A percentile compares a stretch with the other conserved stretches of the same genome.
Conservation (phyloP, 2,329 filamentous ascomycete species). For the Graphilbum sp. region DNA sequence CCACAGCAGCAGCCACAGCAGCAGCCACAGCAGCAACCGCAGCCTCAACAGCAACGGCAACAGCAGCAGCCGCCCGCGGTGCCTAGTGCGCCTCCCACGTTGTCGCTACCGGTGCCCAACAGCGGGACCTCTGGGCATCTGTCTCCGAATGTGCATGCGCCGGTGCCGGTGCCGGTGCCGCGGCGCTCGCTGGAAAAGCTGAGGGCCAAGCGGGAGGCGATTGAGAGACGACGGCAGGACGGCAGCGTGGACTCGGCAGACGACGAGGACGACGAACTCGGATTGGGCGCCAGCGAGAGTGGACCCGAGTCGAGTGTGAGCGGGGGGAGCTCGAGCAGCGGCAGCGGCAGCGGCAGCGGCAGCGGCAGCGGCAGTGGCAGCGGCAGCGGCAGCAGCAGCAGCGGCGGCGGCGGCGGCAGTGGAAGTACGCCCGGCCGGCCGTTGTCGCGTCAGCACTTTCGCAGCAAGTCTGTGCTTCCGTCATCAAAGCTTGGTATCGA, state of each 20-base stretch:
- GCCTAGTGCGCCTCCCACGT: too few relatives aligned
- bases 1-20: background rate
- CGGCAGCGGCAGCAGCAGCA: conserved; percentile 10
- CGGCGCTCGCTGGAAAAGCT: conserved; percentile 59
- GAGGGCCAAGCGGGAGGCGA: conserved; percentile 54
- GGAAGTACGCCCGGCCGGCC: conserved; percentile 13
- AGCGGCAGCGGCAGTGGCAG: conserved; percentile 18
- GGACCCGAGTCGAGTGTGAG: background rate
- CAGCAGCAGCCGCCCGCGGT: background rate
- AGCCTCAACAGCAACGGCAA: background rate
- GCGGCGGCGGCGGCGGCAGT: conserved; percentile 21
- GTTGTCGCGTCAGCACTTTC: conserved; percentile 28
- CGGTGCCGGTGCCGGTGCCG: conserved; percentile 23
- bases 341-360: conserved; percentile 21
- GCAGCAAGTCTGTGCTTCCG: conserved; percentile 42
- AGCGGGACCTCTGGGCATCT: background rate
- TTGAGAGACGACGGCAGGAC: conserved; percentile 58
- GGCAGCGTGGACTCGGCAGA: conserved; percentile 73
- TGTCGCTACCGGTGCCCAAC: too few relatives aligned
- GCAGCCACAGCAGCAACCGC: background rate
- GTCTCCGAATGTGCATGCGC: too few relatives aligned
- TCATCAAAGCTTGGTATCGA: conserved; percentile 86
- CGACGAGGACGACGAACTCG: conserved; percentile 86
- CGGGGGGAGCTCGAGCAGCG: conserved; percentile 8
- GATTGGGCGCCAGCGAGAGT: conserved; percentile 19